Evolutionary conservation across 208 protist genomes (phyloP).

Genomic region (Leishmania major): DNA sequence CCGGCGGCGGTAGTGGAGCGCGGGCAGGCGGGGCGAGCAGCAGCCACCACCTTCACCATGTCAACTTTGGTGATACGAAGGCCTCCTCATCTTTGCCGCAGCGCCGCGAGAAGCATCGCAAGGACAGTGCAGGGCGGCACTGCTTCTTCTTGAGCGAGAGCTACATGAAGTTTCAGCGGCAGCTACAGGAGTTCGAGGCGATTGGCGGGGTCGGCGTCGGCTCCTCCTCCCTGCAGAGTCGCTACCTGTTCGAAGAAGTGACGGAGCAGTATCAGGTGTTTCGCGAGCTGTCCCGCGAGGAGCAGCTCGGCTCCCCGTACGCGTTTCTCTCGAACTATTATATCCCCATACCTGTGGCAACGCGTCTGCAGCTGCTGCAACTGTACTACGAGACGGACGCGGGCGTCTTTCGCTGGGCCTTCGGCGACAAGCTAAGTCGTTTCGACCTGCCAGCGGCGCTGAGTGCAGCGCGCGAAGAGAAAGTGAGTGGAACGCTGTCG

Average conservation of each 20-base stretch:
- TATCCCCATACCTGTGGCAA: slow-evolving; percentile 58
- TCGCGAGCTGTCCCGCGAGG: slow-evolving; percentile 54
- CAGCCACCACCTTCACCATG: background rate
- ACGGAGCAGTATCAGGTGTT: slow-evolving; percentile 82
- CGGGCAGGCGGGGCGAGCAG: background rate
- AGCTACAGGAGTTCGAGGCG: slow-evolving; percentile 43
- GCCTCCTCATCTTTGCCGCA: background rate
- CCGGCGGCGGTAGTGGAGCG: background rate
- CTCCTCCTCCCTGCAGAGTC: slow-evolving; percentile 39
- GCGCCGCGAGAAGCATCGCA: slow-evolving; percentile 3
- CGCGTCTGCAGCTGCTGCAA: slow-evolving; percentile 68
- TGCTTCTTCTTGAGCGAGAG: slow-evolving; percentile 50
- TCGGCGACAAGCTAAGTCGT: slow-evolving; percentile 69
- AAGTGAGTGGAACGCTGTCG: slow-evolving; percentile 1
- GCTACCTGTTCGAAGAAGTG: slow-evolving; percentile 66
- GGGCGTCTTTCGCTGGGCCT: slow-evolving; percentile 62
- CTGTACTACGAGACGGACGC: slow-evolving; percentile 82
- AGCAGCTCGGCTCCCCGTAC: slow-evolving; percentile 72
- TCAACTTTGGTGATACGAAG: background rate
- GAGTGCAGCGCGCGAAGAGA: slow-evolving; percentile 20
- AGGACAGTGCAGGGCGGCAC: slow-evolving; percentile 11
- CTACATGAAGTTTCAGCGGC: slow-evolving; percentile 51
- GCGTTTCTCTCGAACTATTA: slow-evolving; percentile 81
- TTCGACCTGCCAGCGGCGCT: slow-evolving; percentile 38
- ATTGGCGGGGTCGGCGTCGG: slow-evolving; percentile 25